These are phyloP conservation scores for Madurella mycetomatis DNA, from an alignment of 2,329 filamentous ascomycete species.

Conservation along the genomic window DNA sequence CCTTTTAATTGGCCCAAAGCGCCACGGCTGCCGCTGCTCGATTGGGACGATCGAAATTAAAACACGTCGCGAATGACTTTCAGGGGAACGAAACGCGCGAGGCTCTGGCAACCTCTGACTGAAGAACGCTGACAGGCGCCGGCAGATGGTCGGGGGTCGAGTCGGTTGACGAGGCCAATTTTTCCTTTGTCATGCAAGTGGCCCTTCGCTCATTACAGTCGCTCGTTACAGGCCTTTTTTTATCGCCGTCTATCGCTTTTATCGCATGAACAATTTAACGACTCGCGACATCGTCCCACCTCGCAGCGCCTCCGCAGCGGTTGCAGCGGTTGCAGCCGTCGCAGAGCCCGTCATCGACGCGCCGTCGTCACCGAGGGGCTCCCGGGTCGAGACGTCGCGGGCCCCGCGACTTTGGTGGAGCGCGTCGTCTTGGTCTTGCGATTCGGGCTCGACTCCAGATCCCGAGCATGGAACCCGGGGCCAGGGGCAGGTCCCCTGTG, in stretches of 20 bases:
- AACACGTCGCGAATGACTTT: slow-evolving; percentile 16
- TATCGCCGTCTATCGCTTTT: background rate
- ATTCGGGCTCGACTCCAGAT: slow-evolving; percentile 1
- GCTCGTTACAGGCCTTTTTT: background rate
- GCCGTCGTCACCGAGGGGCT: slow-evolving; percentile 13
- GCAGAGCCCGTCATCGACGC: slow-evolving; percentile 5
- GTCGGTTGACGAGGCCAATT: background rate
- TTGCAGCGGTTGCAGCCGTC: background rate
- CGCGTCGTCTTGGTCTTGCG: slow-evolving; percentile 3
- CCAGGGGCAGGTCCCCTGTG: slow-evolving; percentile 24
- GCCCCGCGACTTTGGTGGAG: slow-evolving; percentile 11
- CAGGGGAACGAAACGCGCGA: slow-evolving; percentile 15
- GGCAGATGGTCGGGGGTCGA: background rate
- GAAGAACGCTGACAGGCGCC: background rate
- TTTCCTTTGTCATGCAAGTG: slow-evolving; percentile 5
- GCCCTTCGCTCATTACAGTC: slow-evolving; percentile 5
- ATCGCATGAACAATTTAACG: slow-evolving; percentile 17
- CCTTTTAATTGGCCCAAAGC: slow-evolving; percentile 17
- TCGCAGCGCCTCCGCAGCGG: slow-evolving; percentile 10
- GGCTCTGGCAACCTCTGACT: background rate
- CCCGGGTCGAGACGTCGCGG: slow-evolving; percentile 17
- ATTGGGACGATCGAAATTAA: slow-evolving; percentile 27
- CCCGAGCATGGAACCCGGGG: slow-evolving; percentile 21
- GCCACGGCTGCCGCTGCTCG: slow-evolving; percentile 23
- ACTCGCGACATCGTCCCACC: slow-evolving; percentile 16